These are phyloP conservation scores for Cornus kousa DNA, from an alignment of 148 eudicot species.

Conservation along the genomic window DNA sequence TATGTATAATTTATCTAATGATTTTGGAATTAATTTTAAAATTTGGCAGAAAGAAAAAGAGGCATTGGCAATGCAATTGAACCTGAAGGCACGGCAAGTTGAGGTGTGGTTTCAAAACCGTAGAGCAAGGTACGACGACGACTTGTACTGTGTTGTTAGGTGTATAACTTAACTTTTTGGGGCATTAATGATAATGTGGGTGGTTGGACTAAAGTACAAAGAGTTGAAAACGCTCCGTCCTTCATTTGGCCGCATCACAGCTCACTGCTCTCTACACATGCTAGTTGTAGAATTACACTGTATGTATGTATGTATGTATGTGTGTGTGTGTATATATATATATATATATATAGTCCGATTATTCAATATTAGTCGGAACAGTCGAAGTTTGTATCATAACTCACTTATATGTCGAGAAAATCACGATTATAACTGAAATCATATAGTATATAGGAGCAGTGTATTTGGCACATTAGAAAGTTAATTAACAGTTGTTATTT, in stretches of 20 bases:
- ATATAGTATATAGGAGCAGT: not conserved
- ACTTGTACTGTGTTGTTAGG: not conserved
- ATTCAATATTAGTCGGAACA: no score
- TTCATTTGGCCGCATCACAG: no score
- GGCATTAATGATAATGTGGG: conserved; percentile 4
- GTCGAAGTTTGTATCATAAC: no score
- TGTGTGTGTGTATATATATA: not conserved
- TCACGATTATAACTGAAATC: no score
- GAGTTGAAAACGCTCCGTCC: not conserved
- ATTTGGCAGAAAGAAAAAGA: conserved; percentile 48
- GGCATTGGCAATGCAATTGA: conserved; percentile 35
- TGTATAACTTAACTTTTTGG: not conserved
- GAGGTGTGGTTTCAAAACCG: conserved; percentile 68
- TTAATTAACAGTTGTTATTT: no score
- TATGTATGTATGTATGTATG: no score
- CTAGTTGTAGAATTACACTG: no score
- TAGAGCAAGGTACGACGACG: conserved; percentile 40
- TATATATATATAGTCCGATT: not conserved
- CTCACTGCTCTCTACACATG: no score
- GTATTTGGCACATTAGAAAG: no score
- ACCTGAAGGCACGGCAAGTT: conserved; percentile 46
- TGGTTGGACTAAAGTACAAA: conserved; percentile 3
- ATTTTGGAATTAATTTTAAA: not conserved
- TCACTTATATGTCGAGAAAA: no score
- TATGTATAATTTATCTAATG: not conserved